A percentile compares a stretch with the other conserved stretches of the same genome.
Conservation (phyloP, 208 protist genomes). For the Porcisia deanei region DNA sequence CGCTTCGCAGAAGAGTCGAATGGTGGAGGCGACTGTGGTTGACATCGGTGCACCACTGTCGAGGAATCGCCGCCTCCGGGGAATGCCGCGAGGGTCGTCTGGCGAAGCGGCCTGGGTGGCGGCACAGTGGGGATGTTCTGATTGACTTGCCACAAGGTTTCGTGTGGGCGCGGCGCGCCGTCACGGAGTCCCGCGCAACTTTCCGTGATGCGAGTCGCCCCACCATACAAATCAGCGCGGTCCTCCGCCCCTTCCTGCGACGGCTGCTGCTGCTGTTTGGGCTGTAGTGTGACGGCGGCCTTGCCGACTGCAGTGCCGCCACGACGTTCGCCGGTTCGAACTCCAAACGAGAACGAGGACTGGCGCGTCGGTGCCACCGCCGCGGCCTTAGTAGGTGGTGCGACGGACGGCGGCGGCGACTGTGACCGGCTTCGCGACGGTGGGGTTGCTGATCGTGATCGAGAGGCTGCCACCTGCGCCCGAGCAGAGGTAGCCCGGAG, state of each 20-base stretch:
- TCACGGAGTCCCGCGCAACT: too few species aligned
- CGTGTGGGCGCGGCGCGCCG: background rate
- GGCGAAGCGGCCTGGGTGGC: slow-evolving; percentile 7
- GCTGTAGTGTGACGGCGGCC: background rate
- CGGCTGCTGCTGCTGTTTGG: background rate
- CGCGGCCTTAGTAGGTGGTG: background rate
- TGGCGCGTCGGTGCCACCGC: background rate
- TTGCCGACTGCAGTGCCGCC: background rate
- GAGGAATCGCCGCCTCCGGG: background rate
- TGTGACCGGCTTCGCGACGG: slow-evolving; percentile 11
- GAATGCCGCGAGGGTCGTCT: slow-evolving; percentile 17
- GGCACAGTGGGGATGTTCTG: background rate
- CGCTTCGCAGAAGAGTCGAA: slow-evolving; percentile 3
- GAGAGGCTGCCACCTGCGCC: slow-evolving; percentile 19
- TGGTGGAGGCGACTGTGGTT: background rate
- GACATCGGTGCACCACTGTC: background rate
- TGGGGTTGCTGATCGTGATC: slow-evolving; percentile 7
- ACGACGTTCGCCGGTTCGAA: background rate
- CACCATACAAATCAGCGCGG: background rate
- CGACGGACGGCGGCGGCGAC: slow-evolving; percentile 15
- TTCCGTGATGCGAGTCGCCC: background rate
- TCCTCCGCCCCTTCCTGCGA: background rate
- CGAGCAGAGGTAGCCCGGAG: slow-evolving; percentile 15
- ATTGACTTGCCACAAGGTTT: background rate
- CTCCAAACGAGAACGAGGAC: slow-evolving; percentile 5